Evolutionary conservation across 768 basidiomycete genomes (phyloP).

Genomic region (Pulveroboletus sp.): DNA sequence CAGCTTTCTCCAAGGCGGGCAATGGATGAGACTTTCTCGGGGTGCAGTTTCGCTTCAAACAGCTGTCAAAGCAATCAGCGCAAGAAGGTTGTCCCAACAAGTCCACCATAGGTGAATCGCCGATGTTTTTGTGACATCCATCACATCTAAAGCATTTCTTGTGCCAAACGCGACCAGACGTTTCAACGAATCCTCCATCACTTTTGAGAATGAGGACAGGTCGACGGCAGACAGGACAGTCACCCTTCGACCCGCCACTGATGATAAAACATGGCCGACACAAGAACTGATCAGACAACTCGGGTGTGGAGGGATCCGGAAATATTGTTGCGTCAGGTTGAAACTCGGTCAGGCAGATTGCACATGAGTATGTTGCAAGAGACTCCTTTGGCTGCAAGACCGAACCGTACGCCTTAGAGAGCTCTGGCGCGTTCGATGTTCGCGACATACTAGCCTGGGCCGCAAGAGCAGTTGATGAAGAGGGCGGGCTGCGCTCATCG

Average conservation of each 20-base stretch:
- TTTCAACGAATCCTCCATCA: constrained; percentile 76
- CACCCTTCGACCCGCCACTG: constrained; percentile 75
- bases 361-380: constrained; percentile 65
- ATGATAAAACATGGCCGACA: constrained; percentile 68
- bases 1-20: constrained; percentile 22
- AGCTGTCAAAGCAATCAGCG: constrained; percentile 73
- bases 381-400: constrained; percentile 75
- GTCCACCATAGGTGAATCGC: constrained; percentile 75
- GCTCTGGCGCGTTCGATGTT: constrained; percentile 54
- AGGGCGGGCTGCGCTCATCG: constrained; percentile 18
- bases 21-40: constrained; percentile 36
- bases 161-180: constrained; percentile 71
- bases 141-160: constrained; percentile 75
- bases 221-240: constrained; percentile 60
- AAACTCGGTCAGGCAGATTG: constrained; percentile 58
- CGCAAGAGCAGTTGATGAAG: constrained; percentile 41
- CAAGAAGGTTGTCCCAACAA: constrained; percentile 79
- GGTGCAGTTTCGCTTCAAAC: constrained; percentile 52
- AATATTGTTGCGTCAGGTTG: constrained; percentile 84
- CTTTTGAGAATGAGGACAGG: constrained; percentile 70
- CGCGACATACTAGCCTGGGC: constrained; percentile 59
- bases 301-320: constrained; percentile 50
- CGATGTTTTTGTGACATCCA: constrained; percentile 68
- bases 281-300: constrained; percentile 48
- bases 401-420: constrained; percentile 81